phyloP scores from a whole-genome alignment of 139 green algal species.

The Tetradesmus lagerheimii region DNA sequence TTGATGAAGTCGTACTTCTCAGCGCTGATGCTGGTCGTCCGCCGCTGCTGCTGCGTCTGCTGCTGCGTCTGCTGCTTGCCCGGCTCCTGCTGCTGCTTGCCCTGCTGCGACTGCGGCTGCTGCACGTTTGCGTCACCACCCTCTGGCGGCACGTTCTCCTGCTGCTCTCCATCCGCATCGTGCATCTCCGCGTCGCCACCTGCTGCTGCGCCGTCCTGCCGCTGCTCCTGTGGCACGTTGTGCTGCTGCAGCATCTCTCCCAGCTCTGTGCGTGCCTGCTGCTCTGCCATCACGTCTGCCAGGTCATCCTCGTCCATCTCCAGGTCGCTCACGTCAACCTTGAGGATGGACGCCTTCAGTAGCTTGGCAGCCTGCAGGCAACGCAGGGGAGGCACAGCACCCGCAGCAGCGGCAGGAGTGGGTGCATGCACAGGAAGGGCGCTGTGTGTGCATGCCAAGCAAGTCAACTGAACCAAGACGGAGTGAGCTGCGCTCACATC shows the following conservation, averaged over 20 bases:
- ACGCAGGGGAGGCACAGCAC: neutral
- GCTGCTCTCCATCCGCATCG: constrained; percentile 26
- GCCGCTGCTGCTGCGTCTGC: constrained; percentile 24
- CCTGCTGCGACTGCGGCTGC: constrained; percentile 30
- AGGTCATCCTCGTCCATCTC: constrained; percentile 76
- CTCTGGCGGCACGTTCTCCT: constrained; percentile 24
- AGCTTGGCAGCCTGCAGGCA: constrained; percentile 80
- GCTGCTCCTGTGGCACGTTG: constrained; percentile 12
- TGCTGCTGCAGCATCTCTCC: constrained; percentile 27
- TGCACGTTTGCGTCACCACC: neutral
- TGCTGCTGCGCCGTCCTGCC: neutral
- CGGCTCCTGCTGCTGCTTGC: constrained; percentile 49
- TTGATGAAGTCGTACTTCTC: constrained; percentile 87
- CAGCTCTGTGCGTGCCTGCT: constrained; percentile 10
- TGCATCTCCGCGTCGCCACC: constrained; percentile 31
- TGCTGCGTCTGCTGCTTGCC: constrained; percentile 20
- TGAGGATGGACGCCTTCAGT: constrained; percentile 92
- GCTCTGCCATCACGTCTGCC: constrained; percentile 29
- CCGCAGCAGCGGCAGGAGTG: neutral
- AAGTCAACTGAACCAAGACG: no score
- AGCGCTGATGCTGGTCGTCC: constrained; percentile 74
- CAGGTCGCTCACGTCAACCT: constrained; percentile 83
- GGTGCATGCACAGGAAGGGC: neutral
- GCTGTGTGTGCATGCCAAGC: no score
- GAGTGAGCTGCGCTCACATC: no score